A percentile compares a stretch with the other conserved stretches of the same genome.
These are phyloP conservation scores for Jaenimonas drosophilae DNA, from an alignment of 208 protist species.

Conservation along the genomic window DNA sequence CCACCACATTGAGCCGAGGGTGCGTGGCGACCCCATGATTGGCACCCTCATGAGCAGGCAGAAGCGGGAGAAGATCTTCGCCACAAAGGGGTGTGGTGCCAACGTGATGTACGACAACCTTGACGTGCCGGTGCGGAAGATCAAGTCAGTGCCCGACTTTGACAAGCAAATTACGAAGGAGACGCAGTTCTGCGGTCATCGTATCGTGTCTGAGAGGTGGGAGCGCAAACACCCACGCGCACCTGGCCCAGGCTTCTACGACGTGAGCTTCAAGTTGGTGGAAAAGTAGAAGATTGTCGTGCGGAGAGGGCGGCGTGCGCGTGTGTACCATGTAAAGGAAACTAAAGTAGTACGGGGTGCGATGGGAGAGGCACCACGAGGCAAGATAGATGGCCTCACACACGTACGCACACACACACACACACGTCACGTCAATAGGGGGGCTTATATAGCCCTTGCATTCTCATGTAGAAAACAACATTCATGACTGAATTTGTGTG, in stretches of 20 bases:
- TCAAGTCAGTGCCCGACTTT: constrained; percentile 61
- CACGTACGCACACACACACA: too few species aligned
- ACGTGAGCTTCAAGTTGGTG: too few species aligned
- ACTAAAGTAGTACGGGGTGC: too few species aligned
- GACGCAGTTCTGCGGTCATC: constrained; percentile 68
- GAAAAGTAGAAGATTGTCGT: too few species aligned
- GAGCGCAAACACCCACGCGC: constrained; percentile 40
- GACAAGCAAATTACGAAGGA: constrained; percentile 82
- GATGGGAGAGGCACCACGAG: too few species aligned
- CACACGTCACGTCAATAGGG: too few species aligned
- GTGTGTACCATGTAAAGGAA: too few species aligned
- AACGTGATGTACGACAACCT: constrained; percentile 32
- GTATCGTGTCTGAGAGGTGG: constrained; percentile 64
- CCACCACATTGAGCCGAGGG: constrained; percentile 29
- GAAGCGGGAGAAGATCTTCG: constrained; percentile 20
- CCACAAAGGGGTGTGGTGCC: constrained; percentile 40
- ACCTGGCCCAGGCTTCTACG: constrained; percentile 63
- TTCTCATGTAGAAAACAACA: too few species aligned
- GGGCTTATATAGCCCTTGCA: too few species aligned
- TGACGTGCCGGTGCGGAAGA: constrained; percentile 10
- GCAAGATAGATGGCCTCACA: too few species aligned
- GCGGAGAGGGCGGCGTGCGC: too few species aligned
- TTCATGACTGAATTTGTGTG: too few species aligned
- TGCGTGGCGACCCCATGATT: constrained; percentile 55
- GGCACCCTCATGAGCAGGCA: constrained; percentile 35